phyloP scores from a whole-genome alignment of 169 alveolate genomes.

The Eimeria acervulina region DNA sequence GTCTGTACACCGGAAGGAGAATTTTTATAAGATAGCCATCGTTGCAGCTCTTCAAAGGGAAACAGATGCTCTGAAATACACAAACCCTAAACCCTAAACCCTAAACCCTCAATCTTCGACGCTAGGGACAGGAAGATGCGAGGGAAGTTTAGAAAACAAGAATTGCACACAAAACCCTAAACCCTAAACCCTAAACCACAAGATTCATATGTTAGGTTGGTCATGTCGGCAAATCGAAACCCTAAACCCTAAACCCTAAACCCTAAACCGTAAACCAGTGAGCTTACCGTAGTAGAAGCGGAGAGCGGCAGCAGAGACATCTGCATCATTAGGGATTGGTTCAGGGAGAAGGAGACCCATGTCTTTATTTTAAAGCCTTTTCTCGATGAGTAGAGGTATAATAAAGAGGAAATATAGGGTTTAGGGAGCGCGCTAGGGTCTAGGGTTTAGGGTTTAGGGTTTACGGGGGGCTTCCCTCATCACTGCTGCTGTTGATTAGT shows the following conservation, averaged over 20 bases:
- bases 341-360: not conserved
- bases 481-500: not conserved
- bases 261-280: not conserved
- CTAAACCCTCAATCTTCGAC: not conserved
- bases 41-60: slow-evolving; percentile 47
- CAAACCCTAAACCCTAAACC: not conserved
- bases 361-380: not conserved
- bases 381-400: not conserved
- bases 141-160: too few species aligned
- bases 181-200: slow-evolving; percentile 23
- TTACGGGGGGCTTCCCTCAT: not conserved
- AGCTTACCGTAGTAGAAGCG: slow-evolving; percentile 44
- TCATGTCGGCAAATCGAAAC: not conserved
- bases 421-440: not conserved
- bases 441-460: slow-evolving; percentile 20
- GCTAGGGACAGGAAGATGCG: not conserved
- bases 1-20: not conserved
- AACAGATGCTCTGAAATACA: slow-evolving; percentile 36
- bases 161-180: not conserved
- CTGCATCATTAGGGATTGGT: not conserved
- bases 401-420: not conserved
- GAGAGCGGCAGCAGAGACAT: slow-evolving; percentile 33
- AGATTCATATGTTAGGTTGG: too few species aligned
- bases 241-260: not conserved
- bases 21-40: slow-evolving; percentile 40